phyloP scores from a whole-genome alignment of 2,329 filamentous ascomycete species.

The Zalaria sp. region DNA sequence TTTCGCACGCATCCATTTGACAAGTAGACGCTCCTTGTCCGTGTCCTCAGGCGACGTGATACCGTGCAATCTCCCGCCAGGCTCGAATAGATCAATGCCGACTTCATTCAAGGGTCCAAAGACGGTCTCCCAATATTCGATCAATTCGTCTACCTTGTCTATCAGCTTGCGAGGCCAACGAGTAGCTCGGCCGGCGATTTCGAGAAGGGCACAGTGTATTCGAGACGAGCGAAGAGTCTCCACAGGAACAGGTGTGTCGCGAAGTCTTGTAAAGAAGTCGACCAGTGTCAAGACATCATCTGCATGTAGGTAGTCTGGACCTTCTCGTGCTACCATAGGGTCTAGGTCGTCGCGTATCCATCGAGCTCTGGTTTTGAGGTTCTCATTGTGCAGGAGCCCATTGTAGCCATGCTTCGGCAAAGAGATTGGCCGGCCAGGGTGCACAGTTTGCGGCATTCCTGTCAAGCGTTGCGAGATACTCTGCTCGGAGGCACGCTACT shows the following conservation, averaged over 20 bases:
- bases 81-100: slow-evolving; percentile 26
- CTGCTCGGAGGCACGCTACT: too few species aligned
- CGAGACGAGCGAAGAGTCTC: slow-evolving; percentile 26
- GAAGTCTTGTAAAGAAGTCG: slow-evolving; percentile 21
- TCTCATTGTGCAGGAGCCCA: slow-evolving; percentile 7
- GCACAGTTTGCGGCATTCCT: too few species aligned
- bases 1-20: slow-evolving; percentile 11
- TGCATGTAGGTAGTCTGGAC: slow-evolving; percentile 25
- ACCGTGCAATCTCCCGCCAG: slow-evolving; percentile 27
- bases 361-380: slow-evolving; percentile 21
- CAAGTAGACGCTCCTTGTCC: slow-evolving; percentile 21
- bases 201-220: slow-evolving; percentile 30
- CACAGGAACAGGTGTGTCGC: slow-evolving; percentile 15
- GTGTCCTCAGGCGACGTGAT: slow-evolving; percentile 24
- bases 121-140: slow-evolving; percentile 22
- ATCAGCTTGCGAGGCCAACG: slow-evolving; percentile 31
- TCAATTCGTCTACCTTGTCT: slow-evolving; percentile 29
- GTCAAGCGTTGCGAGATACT: too few species aligned
- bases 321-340: slow-evolving; percentile 28
- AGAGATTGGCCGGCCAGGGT: too few species aligned
- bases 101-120: slow-evolving; percentile 25
- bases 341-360: slow-evolving; percentile 37
- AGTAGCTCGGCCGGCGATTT: slow-evolving; percentile 29
- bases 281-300: slow-evolving; percentile 31
- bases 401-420: too few species aligned